phyloP scores from a whole-genome alignment of 345 rosid species.

The Corymbia maculata region DNA sequence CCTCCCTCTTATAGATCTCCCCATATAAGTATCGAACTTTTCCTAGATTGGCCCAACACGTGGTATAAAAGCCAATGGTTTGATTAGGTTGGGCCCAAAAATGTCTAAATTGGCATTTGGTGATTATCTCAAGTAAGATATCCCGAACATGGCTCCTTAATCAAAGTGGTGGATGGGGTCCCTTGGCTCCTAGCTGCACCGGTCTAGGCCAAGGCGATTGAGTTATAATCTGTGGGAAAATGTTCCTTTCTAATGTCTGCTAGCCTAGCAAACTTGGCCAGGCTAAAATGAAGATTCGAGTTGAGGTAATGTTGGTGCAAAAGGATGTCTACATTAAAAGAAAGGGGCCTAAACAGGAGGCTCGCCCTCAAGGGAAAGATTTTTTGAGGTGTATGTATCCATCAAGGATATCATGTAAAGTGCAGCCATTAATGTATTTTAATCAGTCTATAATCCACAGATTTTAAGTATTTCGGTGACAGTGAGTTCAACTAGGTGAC shows the following conservation, averaged over 20 bases:
- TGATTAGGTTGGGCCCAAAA: not conserved
- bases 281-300: not conserved
- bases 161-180: not conserved
- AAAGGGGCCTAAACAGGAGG: not conserved
- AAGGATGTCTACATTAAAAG: not conserved
- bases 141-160: not conserved
- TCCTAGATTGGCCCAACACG: not conserved
- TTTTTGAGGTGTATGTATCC: not conserved
- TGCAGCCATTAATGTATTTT: not conserved
- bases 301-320: not conserved
- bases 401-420: not conserved
- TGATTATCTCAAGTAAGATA: not conserved
- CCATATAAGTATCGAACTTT: not conserved
- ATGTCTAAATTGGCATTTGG: not conserved
- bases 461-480: not conserved
- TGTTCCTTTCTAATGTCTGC: not conserved
- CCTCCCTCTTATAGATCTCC: rapidly evolving
- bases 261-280: not conserved
- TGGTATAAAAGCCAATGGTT: not conserved
- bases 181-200: not conserved
- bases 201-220: not conserved
- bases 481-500: not conserved
- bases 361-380: not conserved
- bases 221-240: not conserved
- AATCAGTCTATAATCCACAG: not conserved